phyloP scores from a whole-genome alignment of 352 stramenopile species.

The Pythium diclinum region DNA sequence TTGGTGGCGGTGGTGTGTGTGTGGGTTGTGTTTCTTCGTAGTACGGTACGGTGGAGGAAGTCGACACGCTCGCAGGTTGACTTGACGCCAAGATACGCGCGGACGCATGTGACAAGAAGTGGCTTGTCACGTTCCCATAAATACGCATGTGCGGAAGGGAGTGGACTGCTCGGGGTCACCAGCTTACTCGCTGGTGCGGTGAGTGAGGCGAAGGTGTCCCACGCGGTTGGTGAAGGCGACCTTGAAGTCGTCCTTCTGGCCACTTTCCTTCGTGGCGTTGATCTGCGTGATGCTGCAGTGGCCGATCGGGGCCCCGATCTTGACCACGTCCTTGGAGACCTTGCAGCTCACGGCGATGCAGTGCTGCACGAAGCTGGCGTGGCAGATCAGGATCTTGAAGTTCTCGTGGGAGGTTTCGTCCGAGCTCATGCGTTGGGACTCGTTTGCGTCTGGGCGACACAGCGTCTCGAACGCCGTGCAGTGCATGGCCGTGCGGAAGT shows the following conservation, averaged over 20 bases:
- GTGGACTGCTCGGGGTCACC: background rate
- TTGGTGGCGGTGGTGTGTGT: background rate
- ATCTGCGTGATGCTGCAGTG: constrained; percentile 79
- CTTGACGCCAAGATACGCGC: constrained; percentile 1
- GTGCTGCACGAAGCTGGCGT: constrained; percentile 72
- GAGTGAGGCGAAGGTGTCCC: constrained; percentile 61
- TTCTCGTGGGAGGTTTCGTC: constrained; percentile 35
- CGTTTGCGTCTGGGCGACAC: constrained; percentile 45
- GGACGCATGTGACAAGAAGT: background rate
- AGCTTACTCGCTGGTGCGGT: constrained; percentile 72
- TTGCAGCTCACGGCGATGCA: constrained; percentile 62
- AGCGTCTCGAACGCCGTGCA: constrained; percentile 72
- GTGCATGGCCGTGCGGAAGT: constrained; percentile 77
- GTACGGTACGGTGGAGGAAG: background rate
- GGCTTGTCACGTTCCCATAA: constrained; percentile 18
- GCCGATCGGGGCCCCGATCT: constrained; percentile 64
- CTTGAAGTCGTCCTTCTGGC: constrained; percentile 39
- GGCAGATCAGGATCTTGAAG: constrained; percentile 71
- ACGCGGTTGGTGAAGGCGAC: constrained; percentile 63
- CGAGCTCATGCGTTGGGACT: constrained; percentile 16
- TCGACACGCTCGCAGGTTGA: background rate
- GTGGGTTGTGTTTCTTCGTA: background rate
- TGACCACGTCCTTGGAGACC: constrained; percentile 72
- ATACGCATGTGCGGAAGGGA: constrained; percentile 8
- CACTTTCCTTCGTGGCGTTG: constrained; percentile 38